These are phyloP conservation scores for Aspergillus avenaceus DNA, from an alignment of 495 filamentous ascomycete species.

Conservation along the genomic window DNA sequence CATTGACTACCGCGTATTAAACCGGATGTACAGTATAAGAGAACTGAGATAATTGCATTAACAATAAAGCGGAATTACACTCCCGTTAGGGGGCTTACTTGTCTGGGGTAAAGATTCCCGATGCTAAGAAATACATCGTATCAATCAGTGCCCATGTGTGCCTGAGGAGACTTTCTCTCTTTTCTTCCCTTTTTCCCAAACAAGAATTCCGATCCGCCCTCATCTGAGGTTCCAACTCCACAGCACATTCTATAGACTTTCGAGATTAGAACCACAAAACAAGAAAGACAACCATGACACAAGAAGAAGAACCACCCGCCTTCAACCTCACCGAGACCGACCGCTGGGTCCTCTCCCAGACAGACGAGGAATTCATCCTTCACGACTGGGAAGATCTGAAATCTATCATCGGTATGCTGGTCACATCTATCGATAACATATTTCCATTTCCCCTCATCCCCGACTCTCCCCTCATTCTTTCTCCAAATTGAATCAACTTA, in stretches of 20 bases:
- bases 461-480: constrained; percentile 1
- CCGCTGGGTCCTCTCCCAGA: constrained; percentile 59
- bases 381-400: constrained; percentile 69
- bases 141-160: background rate
- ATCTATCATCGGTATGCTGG: constrained; percentile 61
- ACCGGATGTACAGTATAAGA: no score
- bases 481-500: constrained; percentile 1
- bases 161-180: constrained; percentile 2
- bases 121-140: no score
- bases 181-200: background rate
- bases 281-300: background rate
- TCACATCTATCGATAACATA: constrained; percentile 8
- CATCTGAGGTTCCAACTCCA: background rate
- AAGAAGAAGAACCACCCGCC: constrained; percentile 31
- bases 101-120: constrained; percentile 14
- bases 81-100: background rate
- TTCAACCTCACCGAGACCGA: constrained; percentile 66
- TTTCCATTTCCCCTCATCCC: constrained; percentile 5
- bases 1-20: no score
- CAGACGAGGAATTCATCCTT: constrained; percentile 62
- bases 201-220: background rate
- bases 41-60: no score
- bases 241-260: background rate
- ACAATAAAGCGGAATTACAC: background rate
- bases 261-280: background rate